Evolutionary conservation across 1,284 basidiomycete genomes (phyloP), one percentile per base, ranked within the genome.

Genomic region (Tilletia walkeri): DNA sequence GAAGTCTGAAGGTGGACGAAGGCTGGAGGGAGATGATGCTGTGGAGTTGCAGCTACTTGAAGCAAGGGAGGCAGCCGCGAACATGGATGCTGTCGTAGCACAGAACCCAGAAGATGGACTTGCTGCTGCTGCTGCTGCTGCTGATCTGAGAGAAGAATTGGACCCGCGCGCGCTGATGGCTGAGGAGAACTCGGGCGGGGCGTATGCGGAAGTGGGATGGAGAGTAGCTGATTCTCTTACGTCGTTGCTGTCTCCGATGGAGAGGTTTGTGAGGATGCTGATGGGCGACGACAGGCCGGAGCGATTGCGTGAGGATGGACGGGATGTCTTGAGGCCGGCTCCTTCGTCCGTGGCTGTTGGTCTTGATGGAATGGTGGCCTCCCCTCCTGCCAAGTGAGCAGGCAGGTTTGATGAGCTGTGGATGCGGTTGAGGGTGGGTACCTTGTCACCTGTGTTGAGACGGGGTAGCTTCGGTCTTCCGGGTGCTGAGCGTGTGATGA

Each of bases 221-320:
- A 45, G 41, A 7, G 14, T 45, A 45, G 6, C 41, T 7, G 41
- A 45, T 45, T 14, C 41, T 14, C 14, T 45, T 3, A 3, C 41
- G 24, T 30, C 24, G 24, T 30, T 30, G 24, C 24, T 30, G 24
- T 30, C 1, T 30, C 24, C 24, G 24, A 18, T 53, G 50, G 50
- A 18, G 6, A 53, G 50, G 18, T 34, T 30, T n/a, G 59, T 41
- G 14, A 39, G 18, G 36, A 63, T 63, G 59, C n/a, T 63, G 34
- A 63, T 36, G 36, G 59, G 59, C 3, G 59, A 63, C 0, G 59
- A 14, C 20, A 36, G 59, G 6, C 59, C 36, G 30, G 59, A 63
- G 10, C 54, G 54, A 20, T 63, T 63, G 59, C 30, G 59, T 9
- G 59, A 56, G 3, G 54, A 34, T 24, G 54, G 54, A 56, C 54